These are phyloP conservation scores for Cytospora leucostoma DNA, from an alignment of 2,329 filamentous ascomycete species.

Conservation along the genomic window DNA sequence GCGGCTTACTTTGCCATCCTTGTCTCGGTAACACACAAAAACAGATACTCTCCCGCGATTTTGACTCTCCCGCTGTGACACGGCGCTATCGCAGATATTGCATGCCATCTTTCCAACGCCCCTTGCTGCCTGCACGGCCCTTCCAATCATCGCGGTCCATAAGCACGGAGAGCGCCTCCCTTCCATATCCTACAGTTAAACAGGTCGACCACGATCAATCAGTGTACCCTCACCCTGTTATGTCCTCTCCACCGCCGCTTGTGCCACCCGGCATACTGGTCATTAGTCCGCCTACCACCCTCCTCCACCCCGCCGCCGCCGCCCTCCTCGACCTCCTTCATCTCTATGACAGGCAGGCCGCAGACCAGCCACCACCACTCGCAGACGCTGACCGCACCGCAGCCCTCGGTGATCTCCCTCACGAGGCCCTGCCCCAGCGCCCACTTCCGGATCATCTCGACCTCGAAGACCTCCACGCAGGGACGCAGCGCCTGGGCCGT, in stretches of 20 bases:
- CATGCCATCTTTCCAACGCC: background rate
- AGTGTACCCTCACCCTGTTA: slow-evolving; percentile 22
- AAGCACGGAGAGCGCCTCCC: background rate
- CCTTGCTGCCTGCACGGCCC: background rate
- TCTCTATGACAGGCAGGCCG: slow-evolving; percentile 36
- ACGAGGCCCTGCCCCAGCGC: slow-evolving; percentile 55
- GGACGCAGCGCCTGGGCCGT: slow-evolving; percentile 59
- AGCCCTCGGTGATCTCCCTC: slow-evolving; percentile 41
- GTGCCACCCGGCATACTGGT: slow-evolving; percentile 23
- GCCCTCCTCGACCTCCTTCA: background rate
- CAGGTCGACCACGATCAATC: background rate
- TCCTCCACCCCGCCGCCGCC: background rate
- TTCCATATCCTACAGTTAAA: background rate
- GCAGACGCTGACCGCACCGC: slow-evolving; percentile 38
- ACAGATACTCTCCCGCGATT: background rate
- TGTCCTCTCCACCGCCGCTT: slow-evolving; percentile 22
- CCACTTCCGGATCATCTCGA: slow-evolving; percentile 61
- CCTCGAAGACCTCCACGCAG: slow-evolving; percentile 64
- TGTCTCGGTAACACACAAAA: background rate
- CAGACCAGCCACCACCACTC: slow-evolving; percentile 71
- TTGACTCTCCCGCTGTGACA: background rate
- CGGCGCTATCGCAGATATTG: background rate
- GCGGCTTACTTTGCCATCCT: background rate
- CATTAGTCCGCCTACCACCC: slow-evolving; percentile 8
- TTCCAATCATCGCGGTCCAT: background rate